These are phyloP conservation scores for Fusarium sp. DNA, from an alignment of 2,329 filamentous ascomycete species.

Conservation along the genomic window DNA sequence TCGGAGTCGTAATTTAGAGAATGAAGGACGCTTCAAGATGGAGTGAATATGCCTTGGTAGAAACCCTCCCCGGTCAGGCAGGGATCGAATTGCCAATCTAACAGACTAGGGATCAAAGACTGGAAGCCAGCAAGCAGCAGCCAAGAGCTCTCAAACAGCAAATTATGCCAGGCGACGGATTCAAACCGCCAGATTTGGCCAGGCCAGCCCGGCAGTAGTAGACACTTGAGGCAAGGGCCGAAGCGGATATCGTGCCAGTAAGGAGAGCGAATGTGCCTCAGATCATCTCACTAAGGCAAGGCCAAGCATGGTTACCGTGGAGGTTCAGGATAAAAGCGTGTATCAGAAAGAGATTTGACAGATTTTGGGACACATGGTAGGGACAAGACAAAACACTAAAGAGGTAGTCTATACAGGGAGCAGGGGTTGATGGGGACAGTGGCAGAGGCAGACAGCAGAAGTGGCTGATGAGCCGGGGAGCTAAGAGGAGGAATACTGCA, in stretches of 20 bases:
- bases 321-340: constrained; percentile 52
- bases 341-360: constrained; percentile 60
- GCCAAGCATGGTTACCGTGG: constrained; percentile 27
- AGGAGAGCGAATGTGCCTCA: constrained; percentile 60
- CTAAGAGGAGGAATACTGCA: constrained; percentile 20
- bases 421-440: constrained; percentile 26
- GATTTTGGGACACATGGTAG: constrained; percentile 36
- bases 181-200: constrained; percentile 29
- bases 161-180: constrained; percentile 17
- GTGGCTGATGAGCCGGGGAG: constrained; percentile 40
- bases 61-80: constrained; percentile 32
- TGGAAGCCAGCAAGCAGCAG: constrained; percentile 30
- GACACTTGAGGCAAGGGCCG: constrained; percentile 41
- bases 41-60: constrained; percentile 30
- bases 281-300: constrained; percentile 59
- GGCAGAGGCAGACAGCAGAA: constrained; percentile 34
- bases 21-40: constrained; percentile 31
- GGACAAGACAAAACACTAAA: constrained; percentile 26
- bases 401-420: constrained; percentile 21
- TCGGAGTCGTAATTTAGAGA: constrained; percentile 19
- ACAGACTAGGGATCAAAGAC: constrained; percentile 22
- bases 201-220: constrained; percentile 39
- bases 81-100: constrained; percentile 24
- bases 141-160: constrained; percentile 17
- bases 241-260: constrained; percentile 49